Evolutionary conservation across 202 grass and related monocot species (phyloP).

Genomic region (Tripidium arundinaceum): DNA sequence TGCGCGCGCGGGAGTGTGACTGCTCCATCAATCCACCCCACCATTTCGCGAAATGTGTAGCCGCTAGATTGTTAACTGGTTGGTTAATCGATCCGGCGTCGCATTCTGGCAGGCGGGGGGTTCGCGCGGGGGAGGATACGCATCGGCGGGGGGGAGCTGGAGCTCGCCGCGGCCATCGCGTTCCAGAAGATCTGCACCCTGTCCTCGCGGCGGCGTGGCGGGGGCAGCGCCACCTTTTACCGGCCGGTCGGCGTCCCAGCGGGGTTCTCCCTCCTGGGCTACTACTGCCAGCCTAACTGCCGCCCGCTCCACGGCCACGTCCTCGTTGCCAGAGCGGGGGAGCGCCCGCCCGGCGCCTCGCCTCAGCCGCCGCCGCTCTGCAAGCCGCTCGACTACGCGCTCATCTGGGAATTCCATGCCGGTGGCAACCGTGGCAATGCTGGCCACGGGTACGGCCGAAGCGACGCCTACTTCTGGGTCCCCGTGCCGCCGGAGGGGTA

Average conservation of each 20-base stretch:
- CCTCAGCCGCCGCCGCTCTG: conserved; percentile 27
- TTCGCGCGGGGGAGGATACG: conserved; percentile 59
- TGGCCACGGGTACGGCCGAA: conserved; percentile 22
- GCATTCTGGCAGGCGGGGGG: conserved; percentile 42
- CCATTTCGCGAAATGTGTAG: background rate
- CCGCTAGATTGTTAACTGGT: background rate
- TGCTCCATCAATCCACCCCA: background rate
- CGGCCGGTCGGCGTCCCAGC: conserved; percentile 38
- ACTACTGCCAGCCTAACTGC: conserved; percentile 56
- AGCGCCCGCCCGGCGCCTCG: background rate
- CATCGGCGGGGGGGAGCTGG: conserved; percentile 56
- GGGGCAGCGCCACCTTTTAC: conserved; percentile 51
- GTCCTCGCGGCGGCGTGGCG: conserved; percentile 11
- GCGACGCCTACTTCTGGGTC: conserved; percentile 67
- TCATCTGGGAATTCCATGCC: conserved; percentile 48
- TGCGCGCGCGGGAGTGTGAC: too few species aligned
- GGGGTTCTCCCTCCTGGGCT: conserved; percentile 64
- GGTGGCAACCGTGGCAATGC: background rate
- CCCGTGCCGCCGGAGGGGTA: conserved; percentile 64
- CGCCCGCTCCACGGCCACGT: conserved; percentile 64
- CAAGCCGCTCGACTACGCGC: conserved; percentile 46
- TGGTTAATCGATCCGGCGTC: background rate
- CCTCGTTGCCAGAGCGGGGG: conserved; percentile 48
- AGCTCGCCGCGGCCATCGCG: conserved; percentile 48
- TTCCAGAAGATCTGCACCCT: conserved; percentile 66